Conservation (phyloP, 2,329 filamentous ascomycete species). For the Alternaria arborescens region DNA sequence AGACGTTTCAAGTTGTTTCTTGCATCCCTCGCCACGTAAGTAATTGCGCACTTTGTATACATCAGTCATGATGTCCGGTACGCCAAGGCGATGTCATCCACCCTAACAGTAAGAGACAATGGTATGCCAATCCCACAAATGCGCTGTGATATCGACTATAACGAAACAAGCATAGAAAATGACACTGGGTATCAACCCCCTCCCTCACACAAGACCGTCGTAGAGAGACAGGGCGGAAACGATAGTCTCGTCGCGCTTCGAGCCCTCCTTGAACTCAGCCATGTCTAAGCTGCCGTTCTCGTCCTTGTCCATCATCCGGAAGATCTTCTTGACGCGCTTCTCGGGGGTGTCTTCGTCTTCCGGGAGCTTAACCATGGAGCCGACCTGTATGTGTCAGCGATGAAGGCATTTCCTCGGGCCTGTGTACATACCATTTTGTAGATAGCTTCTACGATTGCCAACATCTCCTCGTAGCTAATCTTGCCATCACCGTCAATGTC, state of each 20-base stretch:
- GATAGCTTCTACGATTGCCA: slow-evolving; percentile 97
- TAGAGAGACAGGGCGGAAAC: slow-evolving; percentile 96
- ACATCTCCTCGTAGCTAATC: slow-evolving; percentile 99
- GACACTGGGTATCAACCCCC: slow-evolving; percentile 31
- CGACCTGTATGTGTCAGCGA: slow-evolving; percentile 69
- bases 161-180: slow-evolving; percentile 42
- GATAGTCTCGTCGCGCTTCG: slow-evolving; percentile 98
- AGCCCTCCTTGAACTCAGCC: slow-evolving; percentile 98
- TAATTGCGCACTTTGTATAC: slow-evolving; percentile 41
- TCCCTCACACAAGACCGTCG: slow-evolving; percentile 82
- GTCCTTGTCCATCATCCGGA: slow-evolving; percentile 99
- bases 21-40: slow-evolving; percentile 16
- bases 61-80: slow-evolving; percentile 43
- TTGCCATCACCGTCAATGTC: slow-evolving; percentile 99
- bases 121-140: slow-evolving; percentile 43
- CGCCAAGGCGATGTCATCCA: slow-evolving; percentile 44
- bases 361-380: slow-evolving; percentile 98
- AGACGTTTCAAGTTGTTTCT: slow-evolving; percentile 5
- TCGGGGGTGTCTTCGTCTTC: slow-evolving; percentile 99
- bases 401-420: neutral
- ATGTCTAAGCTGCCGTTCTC: slow-evolving; percentile 97
- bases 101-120: slow-evolving; percentile 42
- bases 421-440: slow-evolving; percentile 89
- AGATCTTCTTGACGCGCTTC: slow-evolving; percentile 98
- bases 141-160: slow-evolving; percentile 52